Evolutionary conservation across 2,329 filamentous ascomycete genomes (phyloP), one percentile per base, ranked within the genome.

Genomic region (Cyclaneusma minus): DNA sequence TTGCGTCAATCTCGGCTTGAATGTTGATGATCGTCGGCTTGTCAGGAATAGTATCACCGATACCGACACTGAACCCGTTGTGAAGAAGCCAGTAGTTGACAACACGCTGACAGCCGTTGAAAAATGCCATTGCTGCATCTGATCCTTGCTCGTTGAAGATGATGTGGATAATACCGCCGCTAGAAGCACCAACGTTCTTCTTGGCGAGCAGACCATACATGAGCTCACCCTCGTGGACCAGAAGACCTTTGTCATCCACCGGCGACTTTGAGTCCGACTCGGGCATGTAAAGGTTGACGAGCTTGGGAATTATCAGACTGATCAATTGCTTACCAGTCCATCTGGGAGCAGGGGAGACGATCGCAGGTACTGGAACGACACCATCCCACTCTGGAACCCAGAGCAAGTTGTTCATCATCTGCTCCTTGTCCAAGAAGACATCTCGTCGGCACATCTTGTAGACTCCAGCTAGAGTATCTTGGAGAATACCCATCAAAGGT

Each of bases 321-420:
- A 92, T 74, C 38, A 99, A 76, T 56, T 99, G 89, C 57, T 99
- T 99, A 42, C 89, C 89, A 27, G 87, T 95, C 89, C 89, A 99
- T 40, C 84, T 74, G 21, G 89, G 84, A 28, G 74, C 66, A 7
- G 89, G 89, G 55, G 93, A 94, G 37, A 92, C 45, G 36, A 99
- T 93, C n/a, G 87, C 84, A 9, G 89, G 89, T 18, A 76, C 71
- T 5, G 89, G 89, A 41, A 98, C 83, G 25, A 91, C 68, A 23
- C 91, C 91, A 54, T 98, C 84, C 91, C 91, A 98, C 29, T 85
- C 77, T 12, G 89, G 89, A 28, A 98, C 84, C 87, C 87, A 98
- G 38, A 99, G 66, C 62, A 98, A 77, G 40, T 92, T 68, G 51
- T 94, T 91, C 84, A 94, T 95, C 37, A 98, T 79, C 48, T 85